Percentiles rank a stretch among this genome's conserved stretches.
Conservation (phyloP, 2,329 filamentous ascomycete species). For the Metarhizium guizhouense region DNA sequence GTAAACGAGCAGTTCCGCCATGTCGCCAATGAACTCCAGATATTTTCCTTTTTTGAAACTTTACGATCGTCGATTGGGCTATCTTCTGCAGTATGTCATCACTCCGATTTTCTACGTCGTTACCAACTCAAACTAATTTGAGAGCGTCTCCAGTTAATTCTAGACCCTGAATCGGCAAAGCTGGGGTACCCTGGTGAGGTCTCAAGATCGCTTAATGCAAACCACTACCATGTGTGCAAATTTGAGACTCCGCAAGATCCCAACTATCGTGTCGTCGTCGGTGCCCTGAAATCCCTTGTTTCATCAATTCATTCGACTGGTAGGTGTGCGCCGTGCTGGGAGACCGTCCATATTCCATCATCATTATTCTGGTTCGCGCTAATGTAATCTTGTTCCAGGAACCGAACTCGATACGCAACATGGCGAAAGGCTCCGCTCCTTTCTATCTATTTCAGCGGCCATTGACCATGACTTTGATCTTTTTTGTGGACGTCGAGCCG, state of each 20-base stretch:
- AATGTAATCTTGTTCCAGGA: too few relatives aligned
- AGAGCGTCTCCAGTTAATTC: constrained; percentile 16
- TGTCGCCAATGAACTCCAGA: constrained; percentile 21
- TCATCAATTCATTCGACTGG: background rate
- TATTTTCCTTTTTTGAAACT: constrained; percentile 40
- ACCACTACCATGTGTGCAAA: constrained; percentile 34
- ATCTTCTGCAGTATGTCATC: background rate
- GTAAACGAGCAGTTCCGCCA: constrained; percentile 38
- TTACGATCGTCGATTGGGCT: constrained; percentile 12
- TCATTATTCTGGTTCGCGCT: too few relatives aligned
- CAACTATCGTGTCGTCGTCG: constrained; percentile 26
- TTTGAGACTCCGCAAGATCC: constrained; percentile 25
- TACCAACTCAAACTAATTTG: constrained; percentile 5
- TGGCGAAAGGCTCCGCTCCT: too few relatives aligned
- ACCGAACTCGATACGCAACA: too few relatives aligned
- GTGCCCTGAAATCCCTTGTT: constrained; percentile 6
- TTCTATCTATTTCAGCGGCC: too few relatives aligned
- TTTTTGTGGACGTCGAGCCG: background rate
- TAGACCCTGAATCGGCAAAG: constrained; percentile 31
- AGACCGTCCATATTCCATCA: constrained; percentile 1
- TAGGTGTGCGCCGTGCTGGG: background rate
- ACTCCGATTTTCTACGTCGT: background rate
- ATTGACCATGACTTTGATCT: too few relatives aligned
- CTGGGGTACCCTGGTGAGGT: constrained; percentile 32
- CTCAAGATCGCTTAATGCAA: constrained; percentile 26